Evolutionary conservation across 306 rosid species (phyloP).

Genomic region (Fragaria vesca): DNA sequence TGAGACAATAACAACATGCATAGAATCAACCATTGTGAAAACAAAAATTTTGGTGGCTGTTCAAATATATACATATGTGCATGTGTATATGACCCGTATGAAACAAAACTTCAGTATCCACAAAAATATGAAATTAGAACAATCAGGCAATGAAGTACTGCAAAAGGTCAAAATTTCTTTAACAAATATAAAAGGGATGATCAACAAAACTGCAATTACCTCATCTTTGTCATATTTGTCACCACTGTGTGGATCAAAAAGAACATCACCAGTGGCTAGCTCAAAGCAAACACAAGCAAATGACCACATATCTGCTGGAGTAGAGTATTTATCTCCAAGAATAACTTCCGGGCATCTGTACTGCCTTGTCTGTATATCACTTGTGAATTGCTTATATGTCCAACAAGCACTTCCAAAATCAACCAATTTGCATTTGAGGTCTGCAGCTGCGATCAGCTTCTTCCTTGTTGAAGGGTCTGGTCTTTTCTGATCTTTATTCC

Average conservation of each 20-base stretch:
- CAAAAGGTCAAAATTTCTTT: not conserved
- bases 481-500: slow-evolving; percentile 46
- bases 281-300: slow-evolving; percentile 88
- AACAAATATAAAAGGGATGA: not conserved
- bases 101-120: not conserved
- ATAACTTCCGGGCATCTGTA: slow-evolving; percentile 90
- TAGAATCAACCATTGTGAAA: not conserved
- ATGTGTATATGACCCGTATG: not conserved
- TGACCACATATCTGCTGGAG: slow-evolving; percentile 88
- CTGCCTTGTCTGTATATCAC: slow-evolving; percentile 86
- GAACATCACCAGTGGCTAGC: slow-evolving; percentile 84
- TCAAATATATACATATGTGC: not conserved
- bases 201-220: slow-evolving; percentile 38
- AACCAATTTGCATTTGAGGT: slow-evolving; percentile 77
- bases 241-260: slow-evolving; percentile 88
- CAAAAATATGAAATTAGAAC: not conserved
- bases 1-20: not conserved
- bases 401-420: slow-evolving; percentile 95
- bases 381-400: slow-evolving; percentile 82
- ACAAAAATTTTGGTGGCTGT: not conserved
- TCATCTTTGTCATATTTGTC: slow-evolving; percentile 89
- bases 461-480: slow-evolving; percentile 58
- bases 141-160: not conserved
- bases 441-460: slow-evolving; percentile 57
- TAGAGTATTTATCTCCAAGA: slow-evolving; percentile 83